Percentiles rank a stretch among this genome's conserved stretches.
These are phyloP conservation scores for Citrus maxima DNA, from an alignment of 345 rosid genomes.

Conservation along the genomic window DNA sequence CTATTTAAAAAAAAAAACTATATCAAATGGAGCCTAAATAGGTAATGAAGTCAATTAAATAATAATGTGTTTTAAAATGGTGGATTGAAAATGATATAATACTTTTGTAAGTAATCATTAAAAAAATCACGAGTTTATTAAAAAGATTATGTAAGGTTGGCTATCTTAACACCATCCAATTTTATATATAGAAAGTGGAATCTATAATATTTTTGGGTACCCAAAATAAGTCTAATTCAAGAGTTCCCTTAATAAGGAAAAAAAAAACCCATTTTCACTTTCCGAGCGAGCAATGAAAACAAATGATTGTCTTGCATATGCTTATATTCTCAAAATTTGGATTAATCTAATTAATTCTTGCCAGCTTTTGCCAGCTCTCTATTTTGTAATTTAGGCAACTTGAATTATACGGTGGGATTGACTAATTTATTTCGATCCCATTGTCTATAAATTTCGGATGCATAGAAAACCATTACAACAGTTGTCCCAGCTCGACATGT, in stretches of 20 bases:
- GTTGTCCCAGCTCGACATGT: constrained; percentile 6
- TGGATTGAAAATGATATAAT: not conserved
- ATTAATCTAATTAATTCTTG: not conserved
- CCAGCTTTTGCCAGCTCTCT: constrained; percentile 10
- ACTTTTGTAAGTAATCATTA: not conserved
- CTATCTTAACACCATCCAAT: not conserved
- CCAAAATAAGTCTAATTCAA: not conserved
- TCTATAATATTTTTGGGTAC: not conserved
- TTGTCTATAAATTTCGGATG: not conserved
- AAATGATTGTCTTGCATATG: not conserved
- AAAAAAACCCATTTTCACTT: not conserved
- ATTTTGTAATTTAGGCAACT: not conserved
- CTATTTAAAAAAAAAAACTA: no score
- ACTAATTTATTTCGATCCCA: not conserved
- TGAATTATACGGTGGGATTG: not conserved
- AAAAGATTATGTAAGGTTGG: not conserved
- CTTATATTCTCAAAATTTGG: not conserved
- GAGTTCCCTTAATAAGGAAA: not conserved
- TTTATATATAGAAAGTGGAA: not conserved
- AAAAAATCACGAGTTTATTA: no score
- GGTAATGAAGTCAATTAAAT: not conserved
- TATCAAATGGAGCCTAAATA: not conserved
- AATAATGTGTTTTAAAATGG: not conserved
- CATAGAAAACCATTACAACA: not conserved
- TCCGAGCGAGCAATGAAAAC: not conserved